phyloP scores from a whole-genome alignment of 176 grass and related monocot genomes.

The Phoenix dactylifera region DNA sequence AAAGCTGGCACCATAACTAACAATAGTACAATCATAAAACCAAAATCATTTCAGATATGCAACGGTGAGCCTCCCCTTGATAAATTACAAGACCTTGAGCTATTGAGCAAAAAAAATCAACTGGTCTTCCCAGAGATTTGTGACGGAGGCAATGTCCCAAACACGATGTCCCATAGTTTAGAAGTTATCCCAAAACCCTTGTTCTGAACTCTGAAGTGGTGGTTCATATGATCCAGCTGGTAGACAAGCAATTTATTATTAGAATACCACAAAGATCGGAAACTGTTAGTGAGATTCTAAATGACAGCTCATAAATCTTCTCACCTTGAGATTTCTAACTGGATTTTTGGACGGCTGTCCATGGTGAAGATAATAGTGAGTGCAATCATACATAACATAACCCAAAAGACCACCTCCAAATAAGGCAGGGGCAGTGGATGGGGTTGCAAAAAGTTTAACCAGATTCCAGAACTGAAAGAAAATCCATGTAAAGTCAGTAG shows the following conservation, averaged over 20 bases:
- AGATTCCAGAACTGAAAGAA: constrained; percentile 80
- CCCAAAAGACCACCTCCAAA: constrained; percentile 84
- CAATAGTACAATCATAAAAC: no score
- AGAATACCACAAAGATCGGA: no score
- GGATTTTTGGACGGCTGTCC: constrained; percentile 74
- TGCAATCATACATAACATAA: constrained; percentile 94
- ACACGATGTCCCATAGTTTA: constrained; percentile 65
- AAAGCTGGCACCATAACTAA: no score
- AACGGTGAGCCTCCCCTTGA: constrained; percentile 21
- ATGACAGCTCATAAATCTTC: background rate
- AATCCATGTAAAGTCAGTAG: no score
- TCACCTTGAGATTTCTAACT: constrained; percentile 73
- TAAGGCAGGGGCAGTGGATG: constrained; percentile 57
- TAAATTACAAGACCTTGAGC: constrained; percentile 41
- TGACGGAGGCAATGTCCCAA: constrained; percentile 54
- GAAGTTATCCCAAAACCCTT: constrained; percentile 93
- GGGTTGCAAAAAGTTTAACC: constrained; percentile 38
- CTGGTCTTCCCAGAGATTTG: constrained; percentile 22
- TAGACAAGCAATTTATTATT: no score
- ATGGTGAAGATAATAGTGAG: constrained; percentile 88
- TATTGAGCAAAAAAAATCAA: constrained; percentile 30
- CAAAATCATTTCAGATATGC: no score
- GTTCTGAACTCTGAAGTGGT: constrained; percentile 85
- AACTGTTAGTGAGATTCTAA: no score
- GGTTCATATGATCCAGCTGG: constrained; percentile 86